Conservation (phyloP, 2,329 filamentous ascomycete species). For the Gaeumannomyces sp. region DNA sequence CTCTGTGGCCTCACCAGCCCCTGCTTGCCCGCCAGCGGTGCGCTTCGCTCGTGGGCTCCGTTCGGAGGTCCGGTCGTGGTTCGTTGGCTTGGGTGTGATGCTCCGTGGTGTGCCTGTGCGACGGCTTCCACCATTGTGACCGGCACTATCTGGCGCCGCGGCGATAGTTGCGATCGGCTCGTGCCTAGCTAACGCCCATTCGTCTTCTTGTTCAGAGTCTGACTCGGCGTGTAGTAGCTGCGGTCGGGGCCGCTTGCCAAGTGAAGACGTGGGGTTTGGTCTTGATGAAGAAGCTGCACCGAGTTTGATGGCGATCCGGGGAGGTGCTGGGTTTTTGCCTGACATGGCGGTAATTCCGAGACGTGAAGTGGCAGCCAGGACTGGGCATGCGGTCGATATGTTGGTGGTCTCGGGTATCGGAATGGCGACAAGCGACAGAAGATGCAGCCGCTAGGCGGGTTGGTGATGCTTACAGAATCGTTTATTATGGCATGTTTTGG, state of each 20-base stretch:
- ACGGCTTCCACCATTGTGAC: not conserved
- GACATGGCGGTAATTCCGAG: conserved; percentile 26
- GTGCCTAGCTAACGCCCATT: conserved; percentile 18
- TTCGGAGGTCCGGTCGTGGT: conserved; percentile 27
- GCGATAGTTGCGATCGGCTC: conserved; percentile 28
- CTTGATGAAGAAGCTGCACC: conserved; percentile 27
- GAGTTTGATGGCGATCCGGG: conserved; percentile 44
- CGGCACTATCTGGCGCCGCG: conserved; percentile 1
- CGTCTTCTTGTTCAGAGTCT: conserved; percentile 30
- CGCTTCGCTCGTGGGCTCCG: conserved; percentile 16
- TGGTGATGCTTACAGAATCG: too few relatives aligned
- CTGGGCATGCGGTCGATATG: too few relatives aligned
- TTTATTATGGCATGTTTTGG: too few relatives aligned
- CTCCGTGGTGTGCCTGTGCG: conserved; percentile 13
- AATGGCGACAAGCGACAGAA: too few relatives aligned
- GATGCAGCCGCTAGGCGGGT: too few relatives aligned
- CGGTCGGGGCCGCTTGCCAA: conserved; percentile 43
- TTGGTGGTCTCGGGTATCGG: too few relatives aligned
- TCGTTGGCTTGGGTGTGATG: conserved; percentile 20
- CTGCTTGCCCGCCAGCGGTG: conserved; percentile 3
- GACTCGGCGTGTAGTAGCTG: conserved; percentile 34
- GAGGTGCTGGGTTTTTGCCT: conserved; percentile 26
- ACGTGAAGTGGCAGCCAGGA: not conserved
- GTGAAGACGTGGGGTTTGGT: conserved; percentile 32
- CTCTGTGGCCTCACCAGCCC: conserved; percentile 17